Evolutionary conservation across 2,329 filamentous ascomycete genomes (phyloP).

Genomic region (Leptodontidium sp.): DNA sequence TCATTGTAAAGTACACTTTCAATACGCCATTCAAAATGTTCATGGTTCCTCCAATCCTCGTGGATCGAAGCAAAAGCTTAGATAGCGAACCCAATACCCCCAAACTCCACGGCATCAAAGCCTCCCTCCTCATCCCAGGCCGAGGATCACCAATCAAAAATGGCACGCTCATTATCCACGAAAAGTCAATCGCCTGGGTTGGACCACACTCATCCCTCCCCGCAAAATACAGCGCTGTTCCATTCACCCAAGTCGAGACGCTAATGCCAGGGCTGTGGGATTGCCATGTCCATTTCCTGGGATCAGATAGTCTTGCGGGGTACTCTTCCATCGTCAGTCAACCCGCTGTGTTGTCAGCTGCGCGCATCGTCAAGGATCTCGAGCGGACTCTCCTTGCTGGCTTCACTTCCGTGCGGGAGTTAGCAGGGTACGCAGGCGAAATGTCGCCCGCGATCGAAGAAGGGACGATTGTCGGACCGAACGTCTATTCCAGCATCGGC

Average conservation of each 20-base stretch:
- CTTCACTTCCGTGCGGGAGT: constrained; percentile 60
- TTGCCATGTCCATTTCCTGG: constrained; percentile 58
- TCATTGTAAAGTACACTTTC: too few relatives aligned
- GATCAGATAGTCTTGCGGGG: constrained; percentile 40
- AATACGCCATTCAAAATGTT: background rate
- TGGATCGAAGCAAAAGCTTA: background rate
- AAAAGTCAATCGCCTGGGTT: constrained; percentile 52
- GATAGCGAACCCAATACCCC: background rate
- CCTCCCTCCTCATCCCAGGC: constrained; percentile 55
- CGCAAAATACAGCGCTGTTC: constrained; percentile 44
- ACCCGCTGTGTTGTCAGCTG: constrained; percentile 49
- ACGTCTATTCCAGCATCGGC: constrained; percentile 56
- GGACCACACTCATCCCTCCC: constrained; percentile 47
- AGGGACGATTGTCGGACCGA: constrained; percentile 55
- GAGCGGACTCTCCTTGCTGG: constrained; percentile 55
- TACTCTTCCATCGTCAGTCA: constrained; percentile 8
- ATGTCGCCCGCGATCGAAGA: constrained; percentile 53
- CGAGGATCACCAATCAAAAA: constrained; percentile 52
- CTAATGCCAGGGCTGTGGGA: constrained; percentile 63
- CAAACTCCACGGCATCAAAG: constrained; percentile 30
- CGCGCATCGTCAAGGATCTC: constrained; percentile 52
- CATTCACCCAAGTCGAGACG: constrained; percentile 50
- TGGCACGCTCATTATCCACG: constrained; percentile 51
- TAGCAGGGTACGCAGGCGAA: constrained; percentile 57
- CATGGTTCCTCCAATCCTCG: background rate